These are phyloP conservation scores for Metarhizium brunneum DNA, from an alignment of 2,329 filamentous ascomycete genomes.

Conservation along the genomic window DNA sequence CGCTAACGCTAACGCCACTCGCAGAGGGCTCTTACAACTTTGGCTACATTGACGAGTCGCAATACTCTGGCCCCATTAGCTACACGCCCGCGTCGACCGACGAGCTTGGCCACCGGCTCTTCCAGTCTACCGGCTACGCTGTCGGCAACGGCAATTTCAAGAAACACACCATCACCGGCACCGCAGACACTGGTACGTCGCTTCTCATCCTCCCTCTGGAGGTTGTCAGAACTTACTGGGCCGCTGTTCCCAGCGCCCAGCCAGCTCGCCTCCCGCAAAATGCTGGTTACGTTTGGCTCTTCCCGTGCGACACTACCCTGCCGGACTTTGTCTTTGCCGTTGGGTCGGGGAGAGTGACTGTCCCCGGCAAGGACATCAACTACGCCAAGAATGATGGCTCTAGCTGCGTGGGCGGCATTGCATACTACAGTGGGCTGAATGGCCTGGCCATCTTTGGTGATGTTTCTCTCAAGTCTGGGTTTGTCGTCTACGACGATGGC, in stretches of 20 bases:
- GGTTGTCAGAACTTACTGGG: constrained; percentile 40
- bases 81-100: constrained; percentile 51
- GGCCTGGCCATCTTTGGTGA: constrained; percentile 52
- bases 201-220: constrained; percentile 48
- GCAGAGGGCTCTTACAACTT: constrained; percentile 63
- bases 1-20: too few species aligned
- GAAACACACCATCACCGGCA: constrained; percentile 24
- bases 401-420: constrained; percentile 56
- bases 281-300: constrained; percentile 22
- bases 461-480: constrained; percentile 49
- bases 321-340: constrained; percentile 45
- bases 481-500: constrained; percentile 45
- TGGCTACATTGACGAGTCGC: constrained; percentile 54
- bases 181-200: constrained; percentile 53
- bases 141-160: constrained; percentile 10
- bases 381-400: constrained; percentile 25
- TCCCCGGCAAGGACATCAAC: constrained; percentile 42
- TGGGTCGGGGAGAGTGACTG: constrained; percentile 44
- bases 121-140: constrained; percentile 13
- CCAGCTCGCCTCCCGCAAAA: constrained; percentile 19
- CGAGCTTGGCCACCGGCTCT: constrained; percentile 53
- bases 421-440: constrained; percentile 39
- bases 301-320: constrained; percentile 33
- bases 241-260: constrained; percentile 24
- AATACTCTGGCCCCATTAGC: constrained; percentile 53